Evolutionary conservation across 441 rosid genomes (phyloP), one percentile per base, ranked within the genome.

Genomic region (Adansonia madagascariensis): DNA sequence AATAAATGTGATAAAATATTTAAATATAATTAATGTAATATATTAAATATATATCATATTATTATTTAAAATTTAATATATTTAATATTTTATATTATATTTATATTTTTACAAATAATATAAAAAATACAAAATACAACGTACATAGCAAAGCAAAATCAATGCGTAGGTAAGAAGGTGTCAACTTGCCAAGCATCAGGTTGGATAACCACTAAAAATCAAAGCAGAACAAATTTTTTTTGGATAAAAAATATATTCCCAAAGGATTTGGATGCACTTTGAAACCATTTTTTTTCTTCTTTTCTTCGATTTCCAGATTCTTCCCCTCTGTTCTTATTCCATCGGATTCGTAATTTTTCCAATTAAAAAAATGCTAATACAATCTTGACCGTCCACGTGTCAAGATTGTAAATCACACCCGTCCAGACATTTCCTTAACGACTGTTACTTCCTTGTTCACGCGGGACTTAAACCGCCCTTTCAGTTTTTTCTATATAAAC

Each of bases 251-350:
- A 24, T 39, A 46, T 3, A 71, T 24, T 49, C 47, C 55, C 5
- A 18, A 15, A 44, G 55, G 55, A 67, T 46, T 44, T 44, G 17
- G 39, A 20, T 68, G 10, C 6, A 46, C 8, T 46, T 68, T 11
- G 55, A 56, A 46, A 68, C 11, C 53, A 14, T 12, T 0, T 27
- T 27, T 27, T 27, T 9, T 3, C 6, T 12, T 4, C 8, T 53
- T n/a, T n/a, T 6, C 8, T 8, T 4, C 7, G 12, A 9, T 41
- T 31, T 72, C 65, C 65, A 55, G 52, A 72, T 72, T 72, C 75
- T 72, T 56, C 75, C 0, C 63, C 49, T 12, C 17, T 53, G 6
- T 56, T 72, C 71, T 43, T 43, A 17, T 17, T 18, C 63, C 14
- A n/a, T 43, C 11, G 10, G 39, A 50, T 47, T 27, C 62, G 2